A percentile compares a stretch with the other conserved stretches of the same genome.
These are phyloP conservation scores for Boletus semigastroideus DNA, from an alignment of 1,284 basidiomycete species.

Conservation along the genomic window DNA sequence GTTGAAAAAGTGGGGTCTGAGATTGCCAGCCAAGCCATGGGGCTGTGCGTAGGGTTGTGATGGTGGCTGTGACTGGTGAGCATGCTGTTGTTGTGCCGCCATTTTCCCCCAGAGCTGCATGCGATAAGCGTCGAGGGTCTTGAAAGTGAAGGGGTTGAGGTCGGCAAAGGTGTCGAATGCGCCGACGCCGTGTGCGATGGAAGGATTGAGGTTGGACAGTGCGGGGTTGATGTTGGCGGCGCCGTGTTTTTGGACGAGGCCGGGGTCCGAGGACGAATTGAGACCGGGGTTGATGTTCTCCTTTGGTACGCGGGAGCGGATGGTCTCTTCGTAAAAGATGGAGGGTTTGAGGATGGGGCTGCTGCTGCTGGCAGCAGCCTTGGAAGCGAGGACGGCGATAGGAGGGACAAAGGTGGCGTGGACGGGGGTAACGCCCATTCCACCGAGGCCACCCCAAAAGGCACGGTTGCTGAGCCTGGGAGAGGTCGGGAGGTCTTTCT, in stretches of 20 bases:
- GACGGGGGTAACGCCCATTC: conserved; percentile 78
- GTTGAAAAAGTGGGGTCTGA: conserved; percentile 60
- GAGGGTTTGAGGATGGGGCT: conserved; percentile 32
- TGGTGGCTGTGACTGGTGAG: conserved; percentile 34
- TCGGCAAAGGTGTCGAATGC: conserved; percentile 74
- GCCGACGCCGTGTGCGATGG: conserved; percentile 31
- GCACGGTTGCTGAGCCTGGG: conserved; percentile 47
- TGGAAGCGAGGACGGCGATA: conserved; percentile 36
- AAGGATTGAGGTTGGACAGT: conserved; percentile 19
- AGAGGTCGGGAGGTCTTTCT: conserved; percentile 78
- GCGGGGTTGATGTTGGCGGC: conserved; percentile 28
- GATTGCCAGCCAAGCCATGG: conserved; percentile 47
- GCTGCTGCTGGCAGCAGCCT: conserved; percentile 12
- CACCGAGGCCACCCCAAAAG: conserved; percentile 77
- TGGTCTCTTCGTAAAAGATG: conserved; percentile 32
- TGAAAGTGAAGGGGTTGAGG: conserved; percentile 77
- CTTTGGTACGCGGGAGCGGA: conserved; percentile 40
- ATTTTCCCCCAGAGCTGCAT: conserved; percentile 89
- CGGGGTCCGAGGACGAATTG: conserved; percentile 15
- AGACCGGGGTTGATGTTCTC: conserved; percentile 81
- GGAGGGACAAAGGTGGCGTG: conserved; percentile 81
- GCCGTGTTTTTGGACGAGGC: conserved; percentile 33
- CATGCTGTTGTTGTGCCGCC: conserved; percentile 49
- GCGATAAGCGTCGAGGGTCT: conserved; percentile 79
- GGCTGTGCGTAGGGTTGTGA: conserved; percentile 20